Conservation (phyloP, 495 filamentous ascomycete species). For the Parathielavia appendiculata region DNA sequence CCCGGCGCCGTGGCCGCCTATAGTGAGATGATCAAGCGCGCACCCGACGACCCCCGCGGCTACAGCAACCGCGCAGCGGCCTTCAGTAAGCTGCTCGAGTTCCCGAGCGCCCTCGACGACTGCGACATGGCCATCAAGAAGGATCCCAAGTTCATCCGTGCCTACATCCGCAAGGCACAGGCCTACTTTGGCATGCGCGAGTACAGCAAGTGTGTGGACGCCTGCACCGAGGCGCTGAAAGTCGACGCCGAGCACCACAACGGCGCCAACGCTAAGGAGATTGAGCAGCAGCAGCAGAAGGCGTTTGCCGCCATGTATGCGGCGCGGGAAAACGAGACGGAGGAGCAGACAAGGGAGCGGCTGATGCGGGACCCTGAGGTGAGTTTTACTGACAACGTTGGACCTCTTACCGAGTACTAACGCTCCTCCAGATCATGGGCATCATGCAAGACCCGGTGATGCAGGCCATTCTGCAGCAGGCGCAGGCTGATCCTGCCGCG, state of each 20-base stretch:
- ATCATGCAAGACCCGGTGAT: conserved; percentile 95
- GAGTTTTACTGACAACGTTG: conserved; percentile 30
- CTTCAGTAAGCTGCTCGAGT: conserved; percentile 91
- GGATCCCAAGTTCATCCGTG: conserved; percentile 89
- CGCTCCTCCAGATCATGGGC: conserved; percentile 61
- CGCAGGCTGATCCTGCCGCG: conserved; percentile 86
- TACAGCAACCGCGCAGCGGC: conserved; percentile 97
- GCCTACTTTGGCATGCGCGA: conserved; percentile 94
- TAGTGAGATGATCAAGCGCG: conserved; percentile 94
- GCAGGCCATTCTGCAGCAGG: conserved; percentile 95
- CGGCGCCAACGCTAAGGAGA: conserved; percentile 76
- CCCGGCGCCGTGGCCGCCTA: conserved; percentile 93
- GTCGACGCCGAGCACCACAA: conserved; percentile 62
- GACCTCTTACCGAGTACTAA: conserved; percentile 29
- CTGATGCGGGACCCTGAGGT: conserved; percentile 92
- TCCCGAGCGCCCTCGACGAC: conserved; percentile 88
- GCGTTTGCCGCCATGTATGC: conserved; percentile 86
- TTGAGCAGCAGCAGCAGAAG: conserved; percentile 91
- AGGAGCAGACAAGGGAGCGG: conserved; percentile 90
- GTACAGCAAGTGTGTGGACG: conserved; percentile 89
- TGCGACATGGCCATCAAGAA: conserved; percentile 87
- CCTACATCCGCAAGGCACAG: conserved; percentile 91
- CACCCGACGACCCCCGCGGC: conserved; percentile 85
- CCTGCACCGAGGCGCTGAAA: conserved; percentile 71
- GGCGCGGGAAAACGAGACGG: conserved; percentile 86